A percentile compares a stretch with the other conserved stretches of the same genome.
Evolutionary conservation across 2,329 filamentous ascomycete species (phyloP).

Genomic region (Diaporthe longicolla): DNA sequence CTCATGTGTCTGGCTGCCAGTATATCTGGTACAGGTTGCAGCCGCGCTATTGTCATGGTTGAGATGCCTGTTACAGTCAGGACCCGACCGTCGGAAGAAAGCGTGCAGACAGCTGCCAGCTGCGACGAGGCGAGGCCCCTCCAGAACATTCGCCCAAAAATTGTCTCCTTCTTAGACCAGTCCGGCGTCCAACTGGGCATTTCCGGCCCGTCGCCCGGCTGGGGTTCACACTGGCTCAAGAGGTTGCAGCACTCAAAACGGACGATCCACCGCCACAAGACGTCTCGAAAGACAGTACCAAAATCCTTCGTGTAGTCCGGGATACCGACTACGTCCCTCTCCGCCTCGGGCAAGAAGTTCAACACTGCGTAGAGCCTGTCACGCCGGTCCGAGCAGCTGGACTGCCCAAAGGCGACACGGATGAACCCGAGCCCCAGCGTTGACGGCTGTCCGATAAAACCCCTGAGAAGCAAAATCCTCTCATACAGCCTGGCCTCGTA

Average conservation of each 20-base stretch:
- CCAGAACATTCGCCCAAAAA: not conserved
- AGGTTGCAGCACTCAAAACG: slow-evolving; percentile 17
- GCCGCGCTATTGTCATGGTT: not conserved
- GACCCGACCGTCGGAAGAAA: not conserved
- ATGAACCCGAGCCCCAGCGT: not conserved
- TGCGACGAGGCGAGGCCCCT: not conserved
- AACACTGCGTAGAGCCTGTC: slow-evolving; percentile 29
- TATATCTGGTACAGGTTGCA: not conserved
- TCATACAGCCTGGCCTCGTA: slow-evolving; percentile 14
- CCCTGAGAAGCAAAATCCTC: not conserved
- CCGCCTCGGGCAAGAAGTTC: slow-evolving; percentile 6
- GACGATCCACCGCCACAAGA: slow-evolving; percentile 1
- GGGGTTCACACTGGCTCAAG: slow-evolving; percentile 3
- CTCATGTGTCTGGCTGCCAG: not conserved
- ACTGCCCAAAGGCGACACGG: not conserved
- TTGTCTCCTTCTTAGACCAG: slow-evolving; percentile 1
- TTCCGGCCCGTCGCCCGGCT: not conserved
- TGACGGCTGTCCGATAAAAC: not conserved
- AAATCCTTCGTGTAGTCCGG: slow-evolving; percentile 46
- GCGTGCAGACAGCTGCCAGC: not conserved
- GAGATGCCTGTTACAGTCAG: not conserved
- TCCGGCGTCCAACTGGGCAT: slow-evolving; percentile 3
- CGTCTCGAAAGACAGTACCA: not conserved
- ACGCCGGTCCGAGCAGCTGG: slow-evolving; percentile 10
- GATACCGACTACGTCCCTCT: slow-evolving; percentile 4